Evolutionary conservation across 768 basidiomycete species (phyloP), one percentile per base, ranked within the genome.

Genomic region (Auricularia cornea): DNA sequence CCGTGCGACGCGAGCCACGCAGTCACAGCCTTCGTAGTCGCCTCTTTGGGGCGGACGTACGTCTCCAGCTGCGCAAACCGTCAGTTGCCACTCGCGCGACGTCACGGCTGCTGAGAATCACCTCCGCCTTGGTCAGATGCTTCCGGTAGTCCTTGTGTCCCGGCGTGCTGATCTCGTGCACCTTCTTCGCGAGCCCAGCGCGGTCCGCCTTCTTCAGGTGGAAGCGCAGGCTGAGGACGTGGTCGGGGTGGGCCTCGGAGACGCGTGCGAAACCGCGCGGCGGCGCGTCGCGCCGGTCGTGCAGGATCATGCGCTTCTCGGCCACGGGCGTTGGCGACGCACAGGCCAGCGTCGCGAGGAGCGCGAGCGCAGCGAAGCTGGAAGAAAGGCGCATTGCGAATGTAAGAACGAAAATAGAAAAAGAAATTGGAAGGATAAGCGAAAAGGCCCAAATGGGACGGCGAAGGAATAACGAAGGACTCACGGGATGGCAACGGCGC

Each of bases 101-200:
- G 6, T 26, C 12, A 57, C 16, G 16, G 26, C 12, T 16, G 6
- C 6, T 18, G 23, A 18, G 20, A 20, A 14, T 48, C 20, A 59
- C 54, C 62, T 62, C 62, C 8, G 20, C 31, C 51, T 56, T 59
- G 54, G 31, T 20, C 10, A 62, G 52, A 23, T 57, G 52, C 16
- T 57, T 52, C 6, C 62, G 31, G 35, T 57, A 62, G 20, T 38
- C 20, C 52, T 6, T 8, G 54, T 59, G 51, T 14, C 14, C 30
- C 2, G 62, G 62, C 23, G 41, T 48, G 11, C 40, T 48, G 52
- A 33, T n/a, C 12, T 16, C 62, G 29, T 56, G 32, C 23, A 62
- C 51, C 11, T 31, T 28, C 54, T 57, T 28, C 54, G 26, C 10
- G 5, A 57, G 28, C 6, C 54, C 54, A 57, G 6, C 26, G 18